Evolutionary conservation across 2,329 filamentous ascomycete species (phyloP), one percentile per base, ranked within the genome.

Genomic region (Aspergillus sp.): DNA sequence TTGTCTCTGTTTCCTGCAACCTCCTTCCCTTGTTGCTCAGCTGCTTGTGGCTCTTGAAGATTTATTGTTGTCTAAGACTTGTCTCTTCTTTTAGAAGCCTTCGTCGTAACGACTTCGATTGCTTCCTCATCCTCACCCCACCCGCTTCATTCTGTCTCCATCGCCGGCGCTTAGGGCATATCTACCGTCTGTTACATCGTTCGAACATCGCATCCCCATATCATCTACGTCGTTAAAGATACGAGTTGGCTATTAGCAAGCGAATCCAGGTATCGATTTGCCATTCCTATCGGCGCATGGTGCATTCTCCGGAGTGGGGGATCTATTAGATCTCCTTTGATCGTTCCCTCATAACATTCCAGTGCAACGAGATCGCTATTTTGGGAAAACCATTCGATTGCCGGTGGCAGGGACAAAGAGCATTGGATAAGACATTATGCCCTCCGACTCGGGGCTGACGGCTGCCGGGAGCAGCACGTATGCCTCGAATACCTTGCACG

Each of bases 401-500:
- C 8, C 3, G 27, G 12, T 28, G 36, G 27, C 26, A 26, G 29
- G 43, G 30, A n/a, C 10, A 45, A 46, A 46, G 42, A 30, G 43
- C 10, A n/a, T 49, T 43, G 41, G 29, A 50, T 9, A 42, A 43
- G 44, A 10, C 48, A 57, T 33, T 45, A 69, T 68, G 66, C 48
- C 56, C 48, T 51, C 58, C 29, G 59, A 64, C 55, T 60, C 62
- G 27, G 63, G 60, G 29, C 71, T 82, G 10, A 74, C 79, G 42
- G 70, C 77, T 32, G 71, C 81, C 3, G 81, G 81, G 55, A 79
- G 75, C 65, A 80, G 77, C 60, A 76, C 73, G 32, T 84, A 84
- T 64, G 67, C 73, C 38, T 82, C 80, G 41, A 72, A 76, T 62
- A 80, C 77, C 38, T 71, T 84, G 66, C 73, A 77, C 59, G 80